A percentile compares a stretch with the other conserved stretches of the same genome.
phyloP scores from a whole-genome alignment of 1,284 basidiomycete species.

The Leccinum huronense region DNA sequence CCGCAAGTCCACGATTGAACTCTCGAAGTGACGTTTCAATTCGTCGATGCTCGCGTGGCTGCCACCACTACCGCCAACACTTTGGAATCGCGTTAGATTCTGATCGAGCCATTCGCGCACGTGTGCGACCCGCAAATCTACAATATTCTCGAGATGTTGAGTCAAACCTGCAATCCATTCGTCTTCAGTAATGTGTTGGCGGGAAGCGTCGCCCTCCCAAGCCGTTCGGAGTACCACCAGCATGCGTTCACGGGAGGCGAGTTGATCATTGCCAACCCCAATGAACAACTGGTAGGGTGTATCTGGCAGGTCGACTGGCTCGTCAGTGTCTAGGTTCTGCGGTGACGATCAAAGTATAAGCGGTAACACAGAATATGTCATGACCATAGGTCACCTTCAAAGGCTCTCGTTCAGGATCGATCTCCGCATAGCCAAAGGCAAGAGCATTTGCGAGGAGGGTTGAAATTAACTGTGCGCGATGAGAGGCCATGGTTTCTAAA shows the following conservation, averaged over 20 bases:
- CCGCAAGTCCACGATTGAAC: constrained; percentile 42
- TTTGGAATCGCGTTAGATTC: constrained; percentile 49
- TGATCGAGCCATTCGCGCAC: constrained; percentile 50
- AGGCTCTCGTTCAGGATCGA: constrained; percentile 45
- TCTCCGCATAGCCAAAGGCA: constrained; percentile 45
- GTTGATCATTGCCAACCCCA: constrained; percentile 22
- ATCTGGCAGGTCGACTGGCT: constrained; percentile 38
- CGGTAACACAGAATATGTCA: fast-evolving
- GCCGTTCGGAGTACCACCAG: constrained; percentile 33
- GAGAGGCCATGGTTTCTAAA: constrained; percentile 55
- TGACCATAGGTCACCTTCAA: constrained; percentile 41
- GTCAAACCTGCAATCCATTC: constrained; percentile 43
- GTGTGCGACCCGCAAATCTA: constrained; percentile 42
- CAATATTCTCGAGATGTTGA: constrained; percentile 39
- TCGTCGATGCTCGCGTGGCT: constrained; percentile 45
- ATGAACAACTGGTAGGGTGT: constrained; percentile 40
- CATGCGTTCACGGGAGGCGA: constrained; percentile 31
- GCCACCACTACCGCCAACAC: constrained; percentile 7
- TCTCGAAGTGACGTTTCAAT: constrained; percentile 46
- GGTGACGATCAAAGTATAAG: background rate
- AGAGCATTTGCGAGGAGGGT: constrained; percentile 46
- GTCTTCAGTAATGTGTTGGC: constrained; percentile 37
- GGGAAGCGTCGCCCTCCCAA: constrained; percentile 35
- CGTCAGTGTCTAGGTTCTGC: constrained; percentile 52
- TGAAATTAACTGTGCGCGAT: constrained; percentile 48